Base-by-base conservation (phyloP, 805 yeast genomes). In the Pichia scutulata region DNA sequence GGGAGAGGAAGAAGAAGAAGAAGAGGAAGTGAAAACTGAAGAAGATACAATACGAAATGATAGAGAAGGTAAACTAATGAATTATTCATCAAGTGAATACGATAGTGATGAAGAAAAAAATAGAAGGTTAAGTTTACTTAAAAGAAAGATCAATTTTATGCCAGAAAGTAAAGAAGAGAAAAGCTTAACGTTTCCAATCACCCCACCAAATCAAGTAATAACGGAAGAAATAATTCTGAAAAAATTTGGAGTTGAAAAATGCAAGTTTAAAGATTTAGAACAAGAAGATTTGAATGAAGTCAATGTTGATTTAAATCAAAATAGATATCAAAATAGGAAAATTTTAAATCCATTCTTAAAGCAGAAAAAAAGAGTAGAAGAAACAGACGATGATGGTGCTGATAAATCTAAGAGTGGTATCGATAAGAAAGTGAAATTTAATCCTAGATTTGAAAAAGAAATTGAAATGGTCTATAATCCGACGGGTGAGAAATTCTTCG, bases 381-480 rank as follows among this genome's bases (percentile, higher is more conserved):
- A n/a, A n/a, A n/a, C n/a, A n/a, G n/a, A n/a, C n/a, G 25, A 14
- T 6, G 22, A 25, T 14, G 44, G 49, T 41, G 49, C 18, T 16
- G 21, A 16, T 16, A 30, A n/a, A n/a, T n/a, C n/a, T n/a, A n/a
- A n/a, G n/a, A n/a, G 24, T 26, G 5, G 24, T 22, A 5, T 6
- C 9, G 12, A 5, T 10, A 24, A 13, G 7, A 24, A 24, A 14
- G 30, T 16, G 6, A 50, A 47, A 12, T 55, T 52, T 30, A 46
- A 48, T 22, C 52, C 60, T 9, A 51, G 63, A 40, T 71, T 66
- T 51, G 68, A 67, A 21, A 61, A 68, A 16, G 71, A 70, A 44
- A 61, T 70, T 47, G 78, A 75, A 53, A 59, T 67, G 52, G 55
- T 73, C 30, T 68, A 74, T 58, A 69, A 65, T 51, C 68, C 67